These are phyloP conservation scores for Paulownia fortunei DNA, from an alignment of 257 asterid species.

Conservation along the genomic window DNA sequence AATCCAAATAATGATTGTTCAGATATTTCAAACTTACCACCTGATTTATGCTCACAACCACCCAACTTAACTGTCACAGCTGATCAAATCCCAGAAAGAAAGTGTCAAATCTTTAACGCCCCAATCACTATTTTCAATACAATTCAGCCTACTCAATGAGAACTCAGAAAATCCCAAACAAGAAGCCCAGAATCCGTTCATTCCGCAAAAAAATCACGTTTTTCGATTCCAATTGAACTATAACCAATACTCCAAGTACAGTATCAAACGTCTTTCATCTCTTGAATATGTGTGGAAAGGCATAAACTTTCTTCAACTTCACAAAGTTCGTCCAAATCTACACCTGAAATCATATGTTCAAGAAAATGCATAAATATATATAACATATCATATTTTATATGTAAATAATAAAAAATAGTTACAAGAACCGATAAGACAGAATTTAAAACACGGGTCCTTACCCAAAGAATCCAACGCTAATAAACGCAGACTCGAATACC, in stretches of 20 bases:
- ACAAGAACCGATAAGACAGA: background rate
- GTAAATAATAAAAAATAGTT: background rate
- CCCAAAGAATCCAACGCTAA: constrained; percentile 40
- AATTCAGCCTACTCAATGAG: constrained; percentile 19
- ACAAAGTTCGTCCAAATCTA: constrained; percentile 28
- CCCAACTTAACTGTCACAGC: constrained; percentile 13
- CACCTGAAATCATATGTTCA: constrained; percentile 30
- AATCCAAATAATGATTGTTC: constrained; percentile 26
- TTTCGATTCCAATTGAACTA: constrained; percentile 7
- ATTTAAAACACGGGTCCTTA: constrained; percentile 23
- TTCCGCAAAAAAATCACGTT: constrained; percentile 11
- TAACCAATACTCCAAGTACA: constrained; percentile 10
- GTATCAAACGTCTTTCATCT: constrained; percentile 13
- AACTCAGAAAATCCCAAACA: constrained; percentile 14
- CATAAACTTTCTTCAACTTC: constrained; percentile 25
- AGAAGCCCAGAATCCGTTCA: constrained; percentile 17
- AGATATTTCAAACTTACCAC: constrained; percentile 32
- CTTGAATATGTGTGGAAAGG: background rate
- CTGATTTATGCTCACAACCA: constrained; percentile 26
- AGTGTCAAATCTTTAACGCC: constrained; percentile 24
- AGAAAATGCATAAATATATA: background rate
- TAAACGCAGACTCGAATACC: constrained; percentile 22
- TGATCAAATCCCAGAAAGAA: constrained; percentile 34
- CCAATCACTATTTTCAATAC: constrained; percentile 3
- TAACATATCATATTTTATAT: background rate